Base-by-base conservation (phyloP, 805 yeast species). In the Cyberlindnera lachancei region DNA sequence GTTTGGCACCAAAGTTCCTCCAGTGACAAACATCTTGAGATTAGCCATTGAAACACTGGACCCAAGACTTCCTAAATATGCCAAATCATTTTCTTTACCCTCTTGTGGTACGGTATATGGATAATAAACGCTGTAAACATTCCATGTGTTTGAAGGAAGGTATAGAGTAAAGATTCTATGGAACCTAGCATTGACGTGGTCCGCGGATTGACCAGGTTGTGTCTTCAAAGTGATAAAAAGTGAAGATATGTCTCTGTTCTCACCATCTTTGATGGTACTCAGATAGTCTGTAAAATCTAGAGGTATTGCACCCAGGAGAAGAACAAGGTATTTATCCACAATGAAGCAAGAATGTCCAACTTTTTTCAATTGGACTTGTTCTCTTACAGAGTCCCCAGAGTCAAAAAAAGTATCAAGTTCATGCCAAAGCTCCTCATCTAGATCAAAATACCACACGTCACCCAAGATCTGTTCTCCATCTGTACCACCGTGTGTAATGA, bases 361-460 rank as follows among this genome's bases (percentile, higher is more conserved):
- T 29, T 32, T 45, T 33, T 28, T 42, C 18, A 32, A 32, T 23
- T 33, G 48, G 28, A 41, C 17, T n/a, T n/a, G n/a, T 33, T 31
- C 28, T 34, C 26, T 18, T 3, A 25, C 11, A 7, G 25, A 17
- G 13, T 21, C 20, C 15, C 33, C 12, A 35, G 36, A 26, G 11
- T 57, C 57, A 14, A 56, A 61, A 31, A 24, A 50, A 0, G 59
- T 43, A 1, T 40, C 35, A 1, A 53, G 21, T 13, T 40, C 30
- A 12, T 29, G 25, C 78, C 78, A 72, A 2, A 47, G 45, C 35
- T 66, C 72, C 1, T 55, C 41, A 18, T 58, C 60, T 17, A 71
- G 42, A 39, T 68, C 66, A 39, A 67, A 71, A 55, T 62, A 58
- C 77, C 77, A 72, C 43, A 63, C 43, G 48, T 71, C 77, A 18